Conservation (phyloP, 139 green algal genomes). For the Limnomonas spitsbergensis region DNA sequence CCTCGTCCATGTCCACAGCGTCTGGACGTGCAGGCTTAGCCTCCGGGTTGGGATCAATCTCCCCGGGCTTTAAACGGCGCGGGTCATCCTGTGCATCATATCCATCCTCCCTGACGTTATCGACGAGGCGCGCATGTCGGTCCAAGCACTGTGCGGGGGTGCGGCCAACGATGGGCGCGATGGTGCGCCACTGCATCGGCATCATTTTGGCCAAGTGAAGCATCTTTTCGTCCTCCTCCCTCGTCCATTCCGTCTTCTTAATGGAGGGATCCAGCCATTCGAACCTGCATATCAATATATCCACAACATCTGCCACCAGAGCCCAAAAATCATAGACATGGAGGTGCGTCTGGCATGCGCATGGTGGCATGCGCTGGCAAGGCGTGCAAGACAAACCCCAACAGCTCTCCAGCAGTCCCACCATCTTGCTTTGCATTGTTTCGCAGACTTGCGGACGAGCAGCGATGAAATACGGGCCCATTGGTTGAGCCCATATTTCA, state of each 20-base stretch:
- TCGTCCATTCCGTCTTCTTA: slow-evolving; percentile 98
- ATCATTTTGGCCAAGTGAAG: slow-evolving; percentile 99
- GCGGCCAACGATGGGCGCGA: slow-evolving; percentile 95
- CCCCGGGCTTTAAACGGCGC: slow-evolving; percentile 84
- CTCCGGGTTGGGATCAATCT: slow-evolving; percentile 99
- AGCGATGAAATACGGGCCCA: slow-evolving; percentile 92
- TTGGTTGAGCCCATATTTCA: slow-evolving; percentile 96
- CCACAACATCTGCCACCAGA: no score
- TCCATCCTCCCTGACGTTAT: slow-evolving; percentile 68
- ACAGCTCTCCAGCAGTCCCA: no score
- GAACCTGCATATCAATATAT: no score
- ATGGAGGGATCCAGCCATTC: slow-evolving; percentile 99
- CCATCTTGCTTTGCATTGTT: slow-evolving; percentile 99
- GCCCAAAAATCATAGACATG: no score
- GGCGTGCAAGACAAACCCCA: no score
- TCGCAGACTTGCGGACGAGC: slow-evolving; percentile 95
- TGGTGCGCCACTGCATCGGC: slow-evolving; percentile 98
- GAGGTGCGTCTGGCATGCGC: not conserved
- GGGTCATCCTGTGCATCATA: slow-evolving; percentile 92
- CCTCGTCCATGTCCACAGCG: slow-evolving; percentile 98
- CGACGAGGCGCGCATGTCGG: slow-evolving; percentile 67
- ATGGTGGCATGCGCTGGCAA: not conserved
- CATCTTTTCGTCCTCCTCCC: slow-evolving; percentile 99
- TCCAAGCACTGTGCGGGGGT: slow-evolving; percentile 96
- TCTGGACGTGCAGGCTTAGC: slow-evolving; percentile 90